These are phyloP conservation scores for Penstemon barbatus DNA, from an alignment of 257 asterid species.

Conservation along the genomic window DNA sequence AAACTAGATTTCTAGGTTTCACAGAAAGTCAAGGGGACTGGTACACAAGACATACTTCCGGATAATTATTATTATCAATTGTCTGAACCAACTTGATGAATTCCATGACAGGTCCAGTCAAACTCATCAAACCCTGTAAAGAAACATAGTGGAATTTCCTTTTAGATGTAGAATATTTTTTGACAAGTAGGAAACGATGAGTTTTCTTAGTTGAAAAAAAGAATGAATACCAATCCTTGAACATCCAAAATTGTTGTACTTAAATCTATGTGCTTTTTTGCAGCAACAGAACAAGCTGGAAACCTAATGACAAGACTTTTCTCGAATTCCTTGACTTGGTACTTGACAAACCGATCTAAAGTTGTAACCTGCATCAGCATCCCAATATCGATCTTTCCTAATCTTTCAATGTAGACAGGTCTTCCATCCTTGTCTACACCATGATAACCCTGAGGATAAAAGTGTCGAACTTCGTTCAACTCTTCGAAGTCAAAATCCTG, in stretches of 20 bases:
- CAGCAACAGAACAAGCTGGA: conserved; percentile 52
- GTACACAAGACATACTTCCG: conserved; percentile 37
- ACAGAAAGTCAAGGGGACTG: background rate
- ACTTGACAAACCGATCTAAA: conserved; percentile 48
- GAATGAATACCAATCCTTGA: conserved; percentile 46
- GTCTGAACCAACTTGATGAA: conserved; percentile 47
- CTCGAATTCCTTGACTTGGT: conserved; percentile 55
- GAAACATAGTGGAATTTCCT: background rate
- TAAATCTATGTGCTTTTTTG: conserved; percentile 44
- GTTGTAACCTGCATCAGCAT: conserved; percentile 49
- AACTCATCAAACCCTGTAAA: conserved; percentile 47
- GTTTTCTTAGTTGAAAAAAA: conserved; percentile 10
- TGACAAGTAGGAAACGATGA: background rate
- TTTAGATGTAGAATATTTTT: background rate
- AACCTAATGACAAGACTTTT: conserved; percentile 43
- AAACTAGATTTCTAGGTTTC: background rate
- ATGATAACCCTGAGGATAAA: conserved; percentile 58
- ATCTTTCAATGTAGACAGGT: conserved; percentile 54
- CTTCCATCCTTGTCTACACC: conserved; percentile 55
- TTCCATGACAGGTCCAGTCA: conserved; percentile 49
- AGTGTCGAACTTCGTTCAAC: conserved; percentile 42
- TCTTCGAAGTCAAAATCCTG: conserved; percentile 54
- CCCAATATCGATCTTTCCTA: conserved; percentile 43
- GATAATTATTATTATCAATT: conserved; percentile 50
- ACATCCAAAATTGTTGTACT: conserved; percentile 57